Base-by-base conservation (phyloP, 331 rosid species). In the Pyrus hybrid region DNA sequence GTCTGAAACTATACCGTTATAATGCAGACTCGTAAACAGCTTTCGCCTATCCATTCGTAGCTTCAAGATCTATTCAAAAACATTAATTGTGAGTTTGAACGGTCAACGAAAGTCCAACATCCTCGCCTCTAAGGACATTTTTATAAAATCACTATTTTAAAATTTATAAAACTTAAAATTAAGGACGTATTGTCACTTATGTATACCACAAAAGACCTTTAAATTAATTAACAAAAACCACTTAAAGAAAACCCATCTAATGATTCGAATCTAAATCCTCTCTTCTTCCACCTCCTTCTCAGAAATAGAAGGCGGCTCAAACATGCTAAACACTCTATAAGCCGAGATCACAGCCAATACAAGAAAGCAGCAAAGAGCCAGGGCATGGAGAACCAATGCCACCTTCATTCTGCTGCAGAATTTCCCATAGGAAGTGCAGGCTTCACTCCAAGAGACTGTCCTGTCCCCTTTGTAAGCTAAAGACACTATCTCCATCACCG, bases 371-470 rank as follows among this genome's bases (percentile, higher is more conserved):
- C 68, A 81, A 58, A 91, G 79, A 13, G 92, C 88, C 62, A 87
- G 17, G 4, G 64, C 63, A 43, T 91, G 93, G 16, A 90, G 80
- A 67, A 90, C 71, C 66, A 91, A 79, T 17, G 97, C 96, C 77
- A 90, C 21, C 85, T 93, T 90, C 83, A 91, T 80, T 87, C 81
- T 91, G 65, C 77, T 65, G 80, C 97, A 93, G 78, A 93, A 93
- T 73, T n/a, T 91, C 37, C 87, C 96, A 81, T 90, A 90, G 2
- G 90, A 73, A 54, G 72, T 80, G 64, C 97, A 93, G 20, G 91
- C 93, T 86, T 93, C 91, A 80, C 98, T 91, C 98, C 98, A 93
- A 63, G 98, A 80, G 71, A 90, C 87, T 74, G 86, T 90, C 67
- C 41, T 87, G 13, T 88, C 95, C 6, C 98, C 98, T 30, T 90